phyloP scores from a whole-genome alignment of 371 early-diverging fungal genomes.

The Saksenaea vasiformis region DNA sequence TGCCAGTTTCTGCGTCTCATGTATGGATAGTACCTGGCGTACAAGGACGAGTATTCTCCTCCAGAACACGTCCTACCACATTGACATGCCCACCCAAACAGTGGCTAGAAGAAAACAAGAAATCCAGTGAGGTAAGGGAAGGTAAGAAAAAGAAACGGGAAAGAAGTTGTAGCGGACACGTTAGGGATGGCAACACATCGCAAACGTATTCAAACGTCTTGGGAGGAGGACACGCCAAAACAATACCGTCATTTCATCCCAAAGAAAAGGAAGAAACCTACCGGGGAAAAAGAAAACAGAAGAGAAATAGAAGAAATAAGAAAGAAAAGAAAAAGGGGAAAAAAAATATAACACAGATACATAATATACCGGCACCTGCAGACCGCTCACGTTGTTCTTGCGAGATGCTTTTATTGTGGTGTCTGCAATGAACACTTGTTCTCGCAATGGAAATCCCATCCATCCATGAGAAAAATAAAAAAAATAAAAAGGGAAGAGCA shows the following conservation, averaged over 20 bases:
- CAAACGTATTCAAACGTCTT: background rate
- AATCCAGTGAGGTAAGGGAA: background rate
- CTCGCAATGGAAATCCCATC: background rate
- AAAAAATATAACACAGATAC: no score
- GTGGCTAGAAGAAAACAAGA: conserved; percentile 5
- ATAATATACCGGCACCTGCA: conserved; percentile 1
- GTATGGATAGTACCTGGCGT: background rate
- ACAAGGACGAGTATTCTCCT: conserved; percentile 7
- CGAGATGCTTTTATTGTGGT: conserved; percentile 5
- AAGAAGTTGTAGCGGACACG: background rate
- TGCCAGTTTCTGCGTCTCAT: conserved; percentile 1
- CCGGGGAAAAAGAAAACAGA: background rate
- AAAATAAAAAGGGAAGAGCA: conserved; percentile 1
- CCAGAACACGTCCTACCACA: conserved; percentile 8
- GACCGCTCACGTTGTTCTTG: conserved; percentile 5
- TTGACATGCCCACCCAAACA: conserved; percentile 5
- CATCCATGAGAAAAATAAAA: background rate
- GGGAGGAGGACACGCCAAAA: background rate
- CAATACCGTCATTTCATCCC: background rate
- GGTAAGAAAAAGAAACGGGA: background rate
- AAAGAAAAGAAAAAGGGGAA: background rate
- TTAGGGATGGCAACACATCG: background rate
- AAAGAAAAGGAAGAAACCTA: background rate
- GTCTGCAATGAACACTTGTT: conserved; percentile 3
- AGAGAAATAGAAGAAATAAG: background rate